A percentile compares a stretch with the other conserved stretches of the same genome.
Evolutionary conservation across 192 early-diverging fungal species (phyloP).

Genomic region (Piromyces sp.): DNA sequence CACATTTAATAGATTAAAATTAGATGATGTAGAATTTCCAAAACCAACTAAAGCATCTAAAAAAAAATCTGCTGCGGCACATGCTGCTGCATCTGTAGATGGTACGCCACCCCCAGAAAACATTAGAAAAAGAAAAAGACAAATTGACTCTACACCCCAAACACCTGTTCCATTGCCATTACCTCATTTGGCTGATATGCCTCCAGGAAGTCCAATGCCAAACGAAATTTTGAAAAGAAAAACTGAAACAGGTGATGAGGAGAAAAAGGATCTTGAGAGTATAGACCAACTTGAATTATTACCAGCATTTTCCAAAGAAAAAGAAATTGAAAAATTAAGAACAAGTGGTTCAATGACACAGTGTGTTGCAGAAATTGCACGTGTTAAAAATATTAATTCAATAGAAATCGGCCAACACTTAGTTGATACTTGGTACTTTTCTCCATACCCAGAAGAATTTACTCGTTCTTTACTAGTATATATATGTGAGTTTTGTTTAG

Average conservation of each 20-base stretch:
- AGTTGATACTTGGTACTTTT: constrained; percentile 97
- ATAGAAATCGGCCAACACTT: constrained; percentile 84
- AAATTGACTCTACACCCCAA: constrained; percentile 1
- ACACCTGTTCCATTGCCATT: neutral
- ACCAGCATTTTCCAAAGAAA: constrained; percentile 68
- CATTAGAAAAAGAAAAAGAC: constrained; percentile 13
- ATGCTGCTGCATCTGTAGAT: constrained; percentile 14
- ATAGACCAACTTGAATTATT: neutral
- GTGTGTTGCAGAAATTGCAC: constrained; percentile 74
- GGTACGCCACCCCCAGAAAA: constrained; percentile 20
- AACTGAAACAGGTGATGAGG: neutral
- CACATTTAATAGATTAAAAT: constrained; percentile 32
- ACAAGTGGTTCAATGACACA: constrained; percentile 93
- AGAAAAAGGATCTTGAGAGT: constrained; percentile 3
- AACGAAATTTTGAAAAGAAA: neutral
- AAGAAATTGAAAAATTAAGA: constrained; percentile 89
- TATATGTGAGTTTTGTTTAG: constrained; percentile 92
- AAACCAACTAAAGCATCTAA: constrained; percentile 25
- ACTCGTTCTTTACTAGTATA: constrained; percentile 59
- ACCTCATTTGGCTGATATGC: neutral
- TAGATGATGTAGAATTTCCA: constrained; percentile 52
- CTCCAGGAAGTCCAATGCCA: neutral
- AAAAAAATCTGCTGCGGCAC: constrained; percentile 20
- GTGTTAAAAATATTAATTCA: constrained; percentile 84
- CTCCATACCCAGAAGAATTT: constrained; percentile 84